Evolutionary conservation across 129 eudicot species (phyloP).

Genomic region (Logfia minima): DNA sequence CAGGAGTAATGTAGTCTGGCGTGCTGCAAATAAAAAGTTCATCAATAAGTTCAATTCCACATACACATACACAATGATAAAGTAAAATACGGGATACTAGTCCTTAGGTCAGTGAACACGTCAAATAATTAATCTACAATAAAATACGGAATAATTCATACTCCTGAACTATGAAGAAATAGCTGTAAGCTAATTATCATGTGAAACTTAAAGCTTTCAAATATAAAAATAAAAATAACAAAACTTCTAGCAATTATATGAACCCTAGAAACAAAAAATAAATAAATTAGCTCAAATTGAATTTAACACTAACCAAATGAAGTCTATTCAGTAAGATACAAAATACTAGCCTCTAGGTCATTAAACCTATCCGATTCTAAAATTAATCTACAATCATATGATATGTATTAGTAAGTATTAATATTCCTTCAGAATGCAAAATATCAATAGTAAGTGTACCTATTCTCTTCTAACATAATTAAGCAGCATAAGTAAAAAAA

Average conservation of each 20-base stretch:
- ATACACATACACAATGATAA: not conserved
- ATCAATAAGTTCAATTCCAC: not conserved
- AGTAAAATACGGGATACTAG: not conserved
- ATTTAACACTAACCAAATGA: not conserved
- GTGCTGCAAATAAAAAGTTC: conserved; percentile 56
- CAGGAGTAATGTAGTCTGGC: conserved; percentile 93
- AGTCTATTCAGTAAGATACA: not conserved
- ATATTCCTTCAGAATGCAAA: no score
- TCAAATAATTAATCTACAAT: not conserved
- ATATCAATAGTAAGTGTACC: no score
- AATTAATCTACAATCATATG: not conserved
- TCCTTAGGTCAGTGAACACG: not conserved
- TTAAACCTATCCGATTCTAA: not conserved
- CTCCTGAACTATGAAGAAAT: not conserved
- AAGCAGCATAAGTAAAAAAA: no score
- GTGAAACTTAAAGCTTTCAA: not conserved
- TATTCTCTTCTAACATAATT: no score
- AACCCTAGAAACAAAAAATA: not conserved
- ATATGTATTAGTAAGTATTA: no score
- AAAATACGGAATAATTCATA: not conserved
- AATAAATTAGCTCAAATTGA: not conserved
- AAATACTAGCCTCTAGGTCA: not conserved
- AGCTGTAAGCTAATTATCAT: not conserved
- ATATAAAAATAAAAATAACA: no score
- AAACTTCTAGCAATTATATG: not conserved